Evolutionary conservation across 2,329 filamentous ascomycete genomes (phyloP), one percentile per base, ranked within the genome.

Genomic region (Colletotrichum sp.): DNA sequence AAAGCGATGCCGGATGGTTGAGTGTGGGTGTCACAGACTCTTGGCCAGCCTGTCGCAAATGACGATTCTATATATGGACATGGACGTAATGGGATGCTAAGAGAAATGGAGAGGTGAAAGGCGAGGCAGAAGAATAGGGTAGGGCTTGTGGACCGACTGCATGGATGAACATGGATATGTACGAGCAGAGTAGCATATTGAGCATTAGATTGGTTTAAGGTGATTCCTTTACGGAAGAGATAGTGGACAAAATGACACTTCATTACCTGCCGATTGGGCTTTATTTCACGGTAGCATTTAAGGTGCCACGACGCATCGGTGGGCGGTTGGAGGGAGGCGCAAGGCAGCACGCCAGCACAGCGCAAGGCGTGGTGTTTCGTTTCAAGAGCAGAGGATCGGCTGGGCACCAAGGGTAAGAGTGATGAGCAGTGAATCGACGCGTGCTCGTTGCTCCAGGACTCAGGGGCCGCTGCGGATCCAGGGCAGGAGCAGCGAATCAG

Each of bases 121-220:
- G 71, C 75, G 75, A 77, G 36, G 73, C 52, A 44, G 34, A 62
- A 52, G 44, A 52, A 13, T 13, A 52, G 13, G 39, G 39, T 30
- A 60, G 32, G 32, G 39, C 30, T 30, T 34, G n/a, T 39, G 30
- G 60, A 62, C n/a, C n/a, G 44, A 52, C 26, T 44, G 66, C 72
- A 75, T 71, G 59, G 72, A 39, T 71, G 60, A 77, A 55, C 52
- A 71, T 71, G 75, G 65, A 75, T 62, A 57, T 77, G 75, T 77
- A 77, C 75, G 75, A 77, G 66, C 66, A 77, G 65, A 75, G 71
- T 62, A 74, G 71, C 72, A 71, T 77, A 66, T 59, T 71, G 66
- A 68, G 75, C 75, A 77, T 77, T 71, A 76, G 60, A 75, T 75
- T 77, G 75, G 75, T 77, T 77, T 55, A 39, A 72, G 64, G 49